Percentiles rank a stretch among this genome's conserved stretches.
Conservation (phyloP, 345 rosid species). For the Durio zibethinus region DNA sequence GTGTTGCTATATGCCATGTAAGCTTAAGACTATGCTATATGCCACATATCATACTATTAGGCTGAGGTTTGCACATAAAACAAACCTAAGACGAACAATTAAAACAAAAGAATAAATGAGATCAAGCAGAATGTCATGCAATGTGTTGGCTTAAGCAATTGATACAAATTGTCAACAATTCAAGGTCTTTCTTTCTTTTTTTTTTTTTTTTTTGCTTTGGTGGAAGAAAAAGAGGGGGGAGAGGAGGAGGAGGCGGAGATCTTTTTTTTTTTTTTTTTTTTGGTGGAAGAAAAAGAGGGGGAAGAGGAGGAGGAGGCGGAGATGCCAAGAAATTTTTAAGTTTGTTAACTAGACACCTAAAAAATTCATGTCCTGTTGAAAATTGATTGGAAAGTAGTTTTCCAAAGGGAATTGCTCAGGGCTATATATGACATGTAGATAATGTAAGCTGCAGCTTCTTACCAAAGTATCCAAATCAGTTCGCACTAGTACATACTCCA, state of each 20-base stretch:
- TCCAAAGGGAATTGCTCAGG: neutral
- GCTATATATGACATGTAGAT: neutral
- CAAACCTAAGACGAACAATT: neutral
- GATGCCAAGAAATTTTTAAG: neutral
- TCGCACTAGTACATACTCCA: conserved; percentile 95
- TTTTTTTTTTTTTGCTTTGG: neutral
- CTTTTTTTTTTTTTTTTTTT: neutral
- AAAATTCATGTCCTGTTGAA: neutral
- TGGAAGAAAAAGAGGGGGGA: neutral
- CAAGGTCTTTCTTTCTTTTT: neutral
- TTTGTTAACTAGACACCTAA: neutral
- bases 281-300: neutral
- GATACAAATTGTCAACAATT: neutral
- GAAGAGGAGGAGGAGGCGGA: neutral
- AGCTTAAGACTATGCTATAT: no score
- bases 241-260: neutral
- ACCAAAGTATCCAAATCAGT: conserved; percentile 97
- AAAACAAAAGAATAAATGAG: neutral
- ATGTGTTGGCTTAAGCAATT: neutral
- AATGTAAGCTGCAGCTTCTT: conserved; percentile 25
- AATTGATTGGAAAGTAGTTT: neutral
- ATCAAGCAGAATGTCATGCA: neutral
- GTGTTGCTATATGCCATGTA: no score
- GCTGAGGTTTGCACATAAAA: neutral
- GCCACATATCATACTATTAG: neutral